Evolutionary conservation across 2,329 filamentous ascomycete genomes (phyloP).

Genomic region (Calonectria henricotiae): DNA sequence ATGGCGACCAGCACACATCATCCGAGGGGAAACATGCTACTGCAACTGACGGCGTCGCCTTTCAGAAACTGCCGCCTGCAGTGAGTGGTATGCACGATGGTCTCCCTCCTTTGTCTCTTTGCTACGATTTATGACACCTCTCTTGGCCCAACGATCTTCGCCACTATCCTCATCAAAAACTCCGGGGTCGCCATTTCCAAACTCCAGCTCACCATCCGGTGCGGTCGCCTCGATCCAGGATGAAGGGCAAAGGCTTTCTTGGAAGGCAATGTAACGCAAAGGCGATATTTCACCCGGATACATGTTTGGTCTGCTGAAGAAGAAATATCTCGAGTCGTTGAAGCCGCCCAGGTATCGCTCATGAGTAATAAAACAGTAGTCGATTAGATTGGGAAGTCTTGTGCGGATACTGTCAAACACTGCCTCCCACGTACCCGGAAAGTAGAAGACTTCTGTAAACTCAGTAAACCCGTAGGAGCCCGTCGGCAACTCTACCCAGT

Average conservation of each 20-base stretch:
- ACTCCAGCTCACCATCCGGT: background rate
- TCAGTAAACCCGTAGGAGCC: conserved; percentile 22
- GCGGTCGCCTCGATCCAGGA: background rate
- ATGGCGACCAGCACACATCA: background rate
- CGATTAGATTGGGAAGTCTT: conserved; percentile 36
- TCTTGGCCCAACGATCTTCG: background rate
- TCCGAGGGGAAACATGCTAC: background rate
- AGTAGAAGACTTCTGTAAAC: conserved; percentile 30
- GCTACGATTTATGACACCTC: background rate
- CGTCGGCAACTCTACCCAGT: conserved; percentile 37
- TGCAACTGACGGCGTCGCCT: background rate
- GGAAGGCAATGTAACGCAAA: background rate
- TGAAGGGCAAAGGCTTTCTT: background rate
- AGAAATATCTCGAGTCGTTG: background rate
- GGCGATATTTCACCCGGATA: background rate
- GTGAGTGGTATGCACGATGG: background rate
- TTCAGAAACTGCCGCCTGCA: background rate
- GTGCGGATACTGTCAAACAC: conserved; percentile 45
- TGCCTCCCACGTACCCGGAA: conserved; percentile 43
- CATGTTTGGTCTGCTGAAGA: background rate
- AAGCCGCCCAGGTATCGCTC: background rate
- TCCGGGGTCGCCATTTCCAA: background rate
- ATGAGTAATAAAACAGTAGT: conserved; percentile 38
- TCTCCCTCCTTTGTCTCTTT: conserved; percentile 2
- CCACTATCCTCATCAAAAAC: background rate